Evolutionary conservation across 2,329 filamentous ascomycete genomes (phyloP).

Genomic region (Penicillium sp.): DNA sequence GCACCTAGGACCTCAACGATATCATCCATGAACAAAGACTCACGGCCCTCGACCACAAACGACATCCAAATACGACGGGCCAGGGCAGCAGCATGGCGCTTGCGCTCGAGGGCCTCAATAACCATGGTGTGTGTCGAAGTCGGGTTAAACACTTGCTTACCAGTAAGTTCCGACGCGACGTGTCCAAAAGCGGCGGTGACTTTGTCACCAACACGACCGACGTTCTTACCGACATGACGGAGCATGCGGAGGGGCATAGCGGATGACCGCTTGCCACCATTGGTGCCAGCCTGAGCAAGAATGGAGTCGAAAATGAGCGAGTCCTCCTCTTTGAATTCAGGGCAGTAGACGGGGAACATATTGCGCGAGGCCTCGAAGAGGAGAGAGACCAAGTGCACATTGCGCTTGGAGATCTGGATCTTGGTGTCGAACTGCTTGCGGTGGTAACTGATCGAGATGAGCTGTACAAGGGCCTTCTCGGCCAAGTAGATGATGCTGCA

Average conservation of each 20-base stretch:
- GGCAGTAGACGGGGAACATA: slow-evolving; percentile 89
- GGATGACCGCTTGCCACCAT: slow-evolving; percentile 55
- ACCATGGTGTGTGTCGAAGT: slow-evolving; percentile 88
- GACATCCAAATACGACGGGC: slow-evolving; percentile 98
- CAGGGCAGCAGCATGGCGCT: slow-evolving; percentile 80
- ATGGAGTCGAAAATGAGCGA: slow-evolving; percentile 85
- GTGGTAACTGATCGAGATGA: slow-evolving; percentile 68
- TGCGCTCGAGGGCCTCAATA: slow-evolving; percentile 82
- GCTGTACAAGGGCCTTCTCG: slow-evolving; percentile 62
- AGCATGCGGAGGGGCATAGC: slow-evolving; percentile 78
- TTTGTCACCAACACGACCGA: slow-evolving; percentile 85
- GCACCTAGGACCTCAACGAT: slow-evolving; percentile 82
- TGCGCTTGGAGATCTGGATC: slow-evolving; percentile 88
- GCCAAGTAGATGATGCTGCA: slow-evolving; percentile 58
- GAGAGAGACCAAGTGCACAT: slow-evolving; percentile 75
- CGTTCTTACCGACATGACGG: slow-evolving; percentile 67
- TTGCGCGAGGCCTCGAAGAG: slow-evolving; percentile 87
- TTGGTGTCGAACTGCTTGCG: slow-evolving; percentile 64
- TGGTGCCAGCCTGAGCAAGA: slow-evolving; percentile 61
- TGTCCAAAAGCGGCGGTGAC: slow-evolving; percentile 91
- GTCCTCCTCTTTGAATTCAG: slow-evolving; percentile 88
- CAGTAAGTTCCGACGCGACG: slow-evolving; percentile 89
- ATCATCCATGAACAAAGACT: slow-evolving; percentile 76
- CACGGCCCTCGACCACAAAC: slow-evolving; percentile 86
- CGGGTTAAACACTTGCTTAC: slow-evolving; percentile 91